Conservation (phyloP, 169 alveolate species). For the Eimeria falciformis region DNA sequence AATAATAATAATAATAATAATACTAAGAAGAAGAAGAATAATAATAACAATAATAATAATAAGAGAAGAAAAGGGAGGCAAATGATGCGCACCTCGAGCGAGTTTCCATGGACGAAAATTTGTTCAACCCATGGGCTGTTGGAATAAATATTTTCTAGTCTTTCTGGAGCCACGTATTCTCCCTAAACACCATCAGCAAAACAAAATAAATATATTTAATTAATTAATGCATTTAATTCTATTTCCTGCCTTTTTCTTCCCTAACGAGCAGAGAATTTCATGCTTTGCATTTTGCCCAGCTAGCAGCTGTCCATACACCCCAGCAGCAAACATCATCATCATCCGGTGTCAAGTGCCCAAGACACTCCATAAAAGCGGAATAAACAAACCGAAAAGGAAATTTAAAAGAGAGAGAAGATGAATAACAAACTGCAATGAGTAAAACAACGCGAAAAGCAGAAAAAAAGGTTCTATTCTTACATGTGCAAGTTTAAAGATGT, state of each 20-base stretch:
- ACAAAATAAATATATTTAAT: background rate
- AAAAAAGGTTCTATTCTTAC: background rate
- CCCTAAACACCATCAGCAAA: conserved; percentile 84
- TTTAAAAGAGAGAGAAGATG: background rate
- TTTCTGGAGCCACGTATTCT: conserved; percentile 94
- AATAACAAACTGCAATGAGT: background rate
- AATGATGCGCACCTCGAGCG: conserved; percentile 84
- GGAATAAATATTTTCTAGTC: conserved; percentile 89
- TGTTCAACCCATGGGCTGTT: conserved; percentile 86
- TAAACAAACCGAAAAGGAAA: background rate
- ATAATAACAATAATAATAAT: too few species aligned
- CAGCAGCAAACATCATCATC: too few species aligned
- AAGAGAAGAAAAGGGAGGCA: background rate
- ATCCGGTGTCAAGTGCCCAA: too few species aligned
- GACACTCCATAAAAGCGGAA: background rate
- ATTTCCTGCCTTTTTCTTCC: too few species aligned
- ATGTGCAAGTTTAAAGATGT: conserved; percentile 87
- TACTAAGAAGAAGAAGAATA: too few species aligned
- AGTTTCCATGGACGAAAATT: conserved; percentile 92
- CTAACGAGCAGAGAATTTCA: too few species aligned
- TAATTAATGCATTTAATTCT: background rate
- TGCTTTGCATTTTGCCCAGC: too few species aligned
- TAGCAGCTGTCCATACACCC: too few species aligned
- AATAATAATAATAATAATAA: too few species aligned
- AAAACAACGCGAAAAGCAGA: background rate